Percentiles rank a stretch among this genome's conserved stretches.
phyloP scores from a whole-genome alignment of 768 basidiomycete genomes.

The Sarcodon aspratus region DNA sequence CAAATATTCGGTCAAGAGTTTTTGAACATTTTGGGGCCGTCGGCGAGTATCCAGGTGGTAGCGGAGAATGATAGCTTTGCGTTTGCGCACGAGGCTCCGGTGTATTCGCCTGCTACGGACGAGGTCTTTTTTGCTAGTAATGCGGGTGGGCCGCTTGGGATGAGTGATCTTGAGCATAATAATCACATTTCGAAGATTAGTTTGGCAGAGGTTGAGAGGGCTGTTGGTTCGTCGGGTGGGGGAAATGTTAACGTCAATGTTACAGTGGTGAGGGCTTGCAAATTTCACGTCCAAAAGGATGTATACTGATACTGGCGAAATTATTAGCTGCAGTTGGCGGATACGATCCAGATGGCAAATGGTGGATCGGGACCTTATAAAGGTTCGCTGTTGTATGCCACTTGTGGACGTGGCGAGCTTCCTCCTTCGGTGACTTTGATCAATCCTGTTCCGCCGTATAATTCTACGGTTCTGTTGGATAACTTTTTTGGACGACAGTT shows the following conservation, averaged over 20 bases:
- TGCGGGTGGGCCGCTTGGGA: slow-evolving; percentile 52
- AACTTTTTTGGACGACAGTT: slow-evolving; percentile 76
- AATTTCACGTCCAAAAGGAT: slow-evolving; percentile 28
- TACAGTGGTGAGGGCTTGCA: no score
- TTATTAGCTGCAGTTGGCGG: slow-evolving; percentile 42
- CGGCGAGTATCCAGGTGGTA: slow-evolving; percentile 47
- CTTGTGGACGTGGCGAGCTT: slow-evolving; percentile 50
- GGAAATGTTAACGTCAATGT: slow-evolving; percentile 31
- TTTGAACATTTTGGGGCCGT: slow-evolving; percentile 42
- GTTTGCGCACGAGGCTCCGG: slow-evolving; percentile 72
- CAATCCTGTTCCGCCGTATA: slow-evolving; percentile 51
- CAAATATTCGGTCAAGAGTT: slow-evolving; percentile 45
- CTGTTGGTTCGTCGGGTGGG: slow-evolving; percentile 21
- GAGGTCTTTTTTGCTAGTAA: slow-evolving; percentile 67
- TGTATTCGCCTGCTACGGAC: slow-evolving; percentile 56
- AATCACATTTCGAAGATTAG: slow-evolving; percentile 53
- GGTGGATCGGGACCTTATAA: slow-evolving; percentile 55
- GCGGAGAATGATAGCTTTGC: slow-evolving; percentile 51
- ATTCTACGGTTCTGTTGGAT: slow-evolving; percentile 59
- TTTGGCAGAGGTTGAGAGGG: slow-evolving; percentile 40
- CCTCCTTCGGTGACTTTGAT: slow-evolving; percentile 57
- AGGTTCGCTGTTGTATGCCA: slow-evolving; percentile 47
- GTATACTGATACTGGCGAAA: background rate
- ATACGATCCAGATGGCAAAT: slow-evolving; percentile 58
- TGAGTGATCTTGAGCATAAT: slow-evolving; percentile 52